phyloP scores from a whole-genome alignment of 345 rosid genomes.

The Eucalyptus grandis region DNA sequence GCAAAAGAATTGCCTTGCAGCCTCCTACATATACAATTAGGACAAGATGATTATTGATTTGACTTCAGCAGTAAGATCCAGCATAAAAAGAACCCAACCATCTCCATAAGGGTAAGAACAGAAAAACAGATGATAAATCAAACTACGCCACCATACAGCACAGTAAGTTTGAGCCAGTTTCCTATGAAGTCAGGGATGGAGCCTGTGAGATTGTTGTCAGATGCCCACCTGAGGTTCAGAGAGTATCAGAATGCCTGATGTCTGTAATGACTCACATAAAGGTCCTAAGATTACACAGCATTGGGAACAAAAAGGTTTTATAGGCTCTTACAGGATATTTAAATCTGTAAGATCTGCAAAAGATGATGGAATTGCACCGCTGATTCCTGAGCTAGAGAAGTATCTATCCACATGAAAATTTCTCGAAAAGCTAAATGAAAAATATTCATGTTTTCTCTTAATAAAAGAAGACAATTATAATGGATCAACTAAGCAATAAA shows the following conservation, averaged over 20 bases:
- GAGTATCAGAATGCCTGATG: not conserved
- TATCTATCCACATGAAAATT: not conserved
- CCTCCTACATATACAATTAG: not conserved
- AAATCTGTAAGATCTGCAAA: not conserved
- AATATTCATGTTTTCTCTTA: not conserved
- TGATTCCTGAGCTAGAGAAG: not conserved
- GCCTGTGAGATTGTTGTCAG: constrained; percentile 50
- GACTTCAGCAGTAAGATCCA: not conserved
- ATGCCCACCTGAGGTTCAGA: constrained; percentile 40
- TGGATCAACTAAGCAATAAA: not conserved
- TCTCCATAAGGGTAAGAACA: not conserved
- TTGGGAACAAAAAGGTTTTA: not conserved
- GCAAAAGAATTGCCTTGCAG: not conserved
- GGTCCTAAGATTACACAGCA: not conserved
- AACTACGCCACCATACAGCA: constrained; percentile 20
- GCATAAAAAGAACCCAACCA: not conserved
- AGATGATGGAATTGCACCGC: not conserved
- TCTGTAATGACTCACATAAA: not conserved
- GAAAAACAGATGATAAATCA: not conserved
- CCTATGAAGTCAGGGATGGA: constrained; percentile 64
- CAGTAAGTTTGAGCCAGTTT: constrained; percentile 41
- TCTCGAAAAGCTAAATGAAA: not conserved
- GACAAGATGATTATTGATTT: not conserved
- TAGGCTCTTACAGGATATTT: not conserved
- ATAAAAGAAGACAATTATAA: not conserved